A percentile compares a stretch with the other conserved stretches of the same genome.
phyloP scores from a whole-genome alignment of 139 green algal species.

The Chara braunii region DNA sequence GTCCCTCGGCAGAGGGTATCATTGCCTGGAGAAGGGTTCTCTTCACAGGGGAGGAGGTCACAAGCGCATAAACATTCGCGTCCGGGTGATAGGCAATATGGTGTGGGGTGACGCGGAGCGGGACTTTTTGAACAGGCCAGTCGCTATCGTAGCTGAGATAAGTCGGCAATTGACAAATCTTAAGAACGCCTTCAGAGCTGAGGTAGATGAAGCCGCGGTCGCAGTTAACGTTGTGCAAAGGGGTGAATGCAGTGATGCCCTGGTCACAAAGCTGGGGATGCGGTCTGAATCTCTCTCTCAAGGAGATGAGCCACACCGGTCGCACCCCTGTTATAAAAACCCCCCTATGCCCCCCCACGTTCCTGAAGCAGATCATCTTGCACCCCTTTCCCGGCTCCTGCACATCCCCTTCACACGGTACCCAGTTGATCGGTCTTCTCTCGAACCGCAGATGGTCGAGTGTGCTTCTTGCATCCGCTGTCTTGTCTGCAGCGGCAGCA shows the following conservation, averaged over 20 bases:
- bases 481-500: too few species aligned
- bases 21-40: too few species aligned
- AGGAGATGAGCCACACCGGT: slow-evolving; percentile 65
- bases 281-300: slow-evolving; percentile 49
- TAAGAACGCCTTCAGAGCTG: slow-evolving; percentile 42
- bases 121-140: slow-evolving; percentile 58
- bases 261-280: slow-evolving; percentile 49
- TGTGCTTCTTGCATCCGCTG: too few species aligned
- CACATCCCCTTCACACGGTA: too few species aligned
- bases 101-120: slow-evolving; percentile 54
- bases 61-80: slow-evolving; percentile 51
- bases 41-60: slow-evolving; percentile 43
- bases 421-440: too few species aligned
- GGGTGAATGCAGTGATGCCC: slow-evolving; percentile 50
- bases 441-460: too few species aligned
- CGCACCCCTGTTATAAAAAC: slow-evolving; percentile 54
- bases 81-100: slow-evolving; percentile 52
- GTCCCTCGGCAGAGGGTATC: too few species aligned
- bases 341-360: slow-evolving; percentile 49
- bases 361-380: slow-evolving; percentile 39
- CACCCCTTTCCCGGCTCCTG: too few species aligned
- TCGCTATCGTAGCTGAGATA: slow-evolving; percentile 59
- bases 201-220: slow-evolving; percentile 63
- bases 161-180: slow-evolving; percentile 68
- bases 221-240: slow-evolving; percentile 86